phyloP scores from a whole-genome alignment of 1,139 yeast species.

The Zygosaccharomyces sapae region DNA sequence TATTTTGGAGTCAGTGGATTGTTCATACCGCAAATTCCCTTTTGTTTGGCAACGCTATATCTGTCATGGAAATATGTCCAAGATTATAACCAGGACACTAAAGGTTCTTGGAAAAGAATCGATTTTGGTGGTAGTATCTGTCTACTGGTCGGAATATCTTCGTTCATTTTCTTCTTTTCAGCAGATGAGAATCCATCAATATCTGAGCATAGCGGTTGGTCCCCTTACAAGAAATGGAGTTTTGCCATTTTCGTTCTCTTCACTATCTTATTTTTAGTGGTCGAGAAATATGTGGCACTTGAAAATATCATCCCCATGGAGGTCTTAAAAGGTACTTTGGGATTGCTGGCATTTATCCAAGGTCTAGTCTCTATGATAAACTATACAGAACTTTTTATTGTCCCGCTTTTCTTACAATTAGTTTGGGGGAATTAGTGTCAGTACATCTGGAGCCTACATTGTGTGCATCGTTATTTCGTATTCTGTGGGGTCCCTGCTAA shows the following conservation, averaged over 20 bases:
- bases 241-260: conserved; percentile 7
- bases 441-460: conserved; percentile 7
- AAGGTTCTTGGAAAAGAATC: conserved; percentile 49
- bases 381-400: conserved; percentile 12
- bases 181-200: conserved; percentile 11
- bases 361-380: conserved; percentile 11
- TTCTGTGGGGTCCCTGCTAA: conserved; percentile 11
- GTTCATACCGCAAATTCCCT: conserved; percentile 54
- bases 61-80: conserved; percentile 32
- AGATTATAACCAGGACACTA: conserved; percentile 30
- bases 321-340: conserved; percentile 13
- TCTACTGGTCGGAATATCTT: conserved; percentile 49
- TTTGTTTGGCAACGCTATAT: conserved; percentile 44
- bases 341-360: conserved; percentile 11
- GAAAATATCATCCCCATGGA: conserved; percentile 12
- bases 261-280: conserved; percentile 6
- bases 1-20: conserved; percentile 55
- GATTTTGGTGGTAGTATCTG: conserved; percentile 66
- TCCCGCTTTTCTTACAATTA: conserved; percentile 33
- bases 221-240: conserved; percentile 3
- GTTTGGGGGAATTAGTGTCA: conserved; percentile 38
- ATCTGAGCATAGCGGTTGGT: conserved; percentile 5
- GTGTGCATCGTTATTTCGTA: conserved; percentile 13
- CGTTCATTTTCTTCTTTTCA: conserved; percentile 41
- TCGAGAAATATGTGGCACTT: conserved; percentile 11